Evolutionary conservation across 495 filamentous ascomycete genomes (phyloP).

Genomic region (Parachaetomium inaequale): DNA sequence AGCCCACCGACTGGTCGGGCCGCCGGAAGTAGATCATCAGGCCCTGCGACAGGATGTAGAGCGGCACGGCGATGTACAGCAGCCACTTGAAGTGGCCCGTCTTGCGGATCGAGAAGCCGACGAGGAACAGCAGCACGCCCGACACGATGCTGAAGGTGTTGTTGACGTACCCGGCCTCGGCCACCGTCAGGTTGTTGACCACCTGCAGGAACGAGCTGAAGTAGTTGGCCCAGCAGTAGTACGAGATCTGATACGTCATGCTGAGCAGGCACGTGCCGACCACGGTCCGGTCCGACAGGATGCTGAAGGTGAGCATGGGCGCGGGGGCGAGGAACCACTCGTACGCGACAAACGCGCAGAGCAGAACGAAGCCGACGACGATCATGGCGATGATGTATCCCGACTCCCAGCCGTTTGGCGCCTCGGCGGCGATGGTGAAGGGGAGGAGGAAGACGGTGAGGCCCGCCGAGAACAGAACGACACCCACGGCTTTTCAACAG

Average conservation of each 20-base stretch:
- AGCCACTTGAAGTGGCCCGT: constrained; percentile 58
- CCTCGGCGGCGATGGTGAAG: constrained; percentile 49
- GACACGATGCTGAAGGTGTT: constrained; percentile 46
- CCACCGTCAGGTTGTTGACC: constrained; percentile 50
- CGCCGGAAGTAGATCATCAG: constrained; percentile 72
- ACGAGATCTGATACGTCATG: constrained; percentile 51
- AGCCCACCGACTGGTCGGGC: constrained; percentile 51
- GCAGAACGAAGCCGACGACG: constrained; percentile 51
- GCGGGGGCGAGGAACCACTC: constrained; percentile 51
- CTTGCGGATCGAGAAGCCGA: constrained; percentile 57
- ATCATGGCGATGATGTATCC: constrained; percentile 55
- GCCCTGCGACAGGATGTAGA: constrained; percentile 57
- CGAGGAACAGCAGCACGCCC: constrained; percentile 52
- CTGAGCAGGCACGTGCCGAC: constrained; percentile 54
- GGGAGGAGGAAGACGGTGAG: constrained; percentile 61
- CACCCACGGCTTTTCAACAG: constrained; percentile 36
- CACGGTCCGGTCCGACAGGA: constrained; percentile 59
- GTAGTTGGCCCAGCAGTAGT: constrained; percentile 56
- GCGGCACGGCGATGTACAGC: constrained; percentile 54
- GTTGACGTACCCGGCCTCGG: constrained; percentile 48
- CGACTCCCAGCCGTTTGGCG: constrained; percentile 47
- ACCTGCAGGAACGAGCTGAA: constrained; percentile 58
- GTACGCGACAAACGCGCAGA: constrained; percentile 54
- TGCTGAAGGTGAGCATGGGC: constrained; percentile 53
- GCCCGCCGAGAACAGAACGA: constrained; percentile 51